These are phyloP conservation scores for Diaporthe citrichinensis DNA, from an alignment of 2,329 filamentous ascomycete genomes.

Conservation along the genomic window DNA sequence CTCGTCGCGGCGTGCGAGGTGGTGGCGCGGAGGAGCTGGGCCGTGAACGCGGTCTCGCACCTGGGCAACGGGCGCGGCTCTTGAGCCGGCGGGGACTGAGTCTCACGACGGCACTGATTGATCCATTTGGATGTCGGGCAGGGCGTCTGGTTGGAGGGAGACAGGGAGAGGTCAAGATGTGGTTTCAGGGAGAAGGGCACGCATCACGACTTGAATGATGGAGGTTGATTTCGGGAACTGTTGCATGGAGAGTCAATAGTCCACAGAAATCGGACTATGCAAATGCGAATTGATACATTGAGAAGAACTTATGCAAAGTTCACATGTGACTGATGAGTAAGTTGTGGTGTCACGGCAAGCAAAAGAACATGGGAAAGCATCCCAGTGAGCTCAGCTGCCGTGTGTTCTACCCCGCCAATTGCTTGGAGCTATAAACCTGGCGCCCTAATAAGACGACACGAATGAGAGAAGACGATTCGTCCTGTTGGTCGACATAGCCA, in stretches of 20 bases:
- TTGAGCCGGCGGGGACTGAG: neutral
- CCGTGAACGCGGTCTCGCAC: conserved; percentile 2
- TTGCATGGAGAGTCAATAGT: neutral
- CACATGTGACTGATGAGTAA: neutral
- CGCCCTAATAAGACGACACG: neutral
- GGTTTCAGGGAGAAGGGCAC: no score
- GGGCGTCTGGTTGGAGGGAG: neutral
- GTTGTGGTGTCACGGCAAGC: neutral
- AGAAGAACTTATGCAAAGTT: neutral
- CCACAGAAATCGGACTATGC: no score
- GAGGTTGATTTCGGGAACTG: neutral
- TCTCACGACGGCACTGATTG: neutral
- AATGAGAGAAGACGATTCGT: neutral
- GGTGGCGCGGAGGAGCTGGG: neutral
- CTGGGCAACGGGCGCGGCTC: no score
- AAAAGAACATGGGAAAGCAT: no score
- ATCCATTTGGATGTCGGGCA: neutral
- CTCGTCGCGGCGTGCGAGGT: neutral
- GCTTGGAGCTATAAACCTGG: neutral
- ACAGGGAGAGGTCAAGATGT: neutral
- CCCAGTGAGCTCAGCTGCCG: neutral
- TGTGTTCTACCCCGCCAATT: conserved; percentile 4
- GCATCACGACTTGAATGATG: neutral
- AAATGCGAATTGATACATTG: neutral
- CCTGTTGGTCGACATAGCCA: neutral